Conservation (phyloP, 495 filamentous ascomycete species). For the Terfezia boudieri region DNA sequence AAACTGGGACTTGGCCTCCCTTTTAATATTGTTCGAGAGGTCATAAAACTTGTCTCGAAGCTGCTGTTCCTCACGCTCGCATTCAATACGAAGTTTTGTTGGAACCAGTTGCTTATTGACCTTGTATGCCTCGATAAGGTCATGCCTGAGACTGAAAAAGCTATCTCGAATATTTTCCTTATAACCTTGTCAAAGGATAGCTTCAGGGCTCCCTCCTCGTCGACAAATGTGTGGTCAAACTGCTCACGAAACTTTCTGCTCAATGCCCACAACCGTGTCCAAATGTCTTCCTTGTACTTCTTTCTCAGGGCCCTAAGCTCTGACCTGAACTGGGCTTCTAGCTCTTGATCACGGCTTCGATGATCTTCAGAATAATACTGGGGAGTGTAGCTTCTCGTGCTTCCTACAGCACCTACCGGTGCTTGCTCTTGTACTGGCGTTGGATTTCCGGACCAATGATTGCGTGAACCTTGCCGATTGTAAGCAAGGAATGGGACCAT, state of each 20-base stretch:
- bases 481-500: background rate
- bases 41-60: background rate
- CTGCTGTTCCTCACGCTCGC: background rate
- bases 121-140: background rate
- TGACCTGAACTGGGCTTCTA: background rate
- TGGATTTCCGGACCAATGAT: no score
- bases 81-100: background rate
- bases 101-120: background rate
- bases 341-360: background rate
- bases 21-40: background rate
- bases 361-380: background rate
- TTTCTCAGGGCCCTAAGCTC: background rate
- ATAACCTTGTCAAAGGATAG: background rate
- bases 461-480: background rate
- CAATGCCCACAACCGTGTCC: background rate
- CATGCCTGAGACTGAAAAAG: background rate
- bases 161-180: background rate
- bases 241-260: background rate
- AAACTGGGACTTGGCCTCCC: background rate
- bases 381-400: background rate
- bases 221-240: background rate
- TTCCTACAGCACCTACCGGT: background rate
- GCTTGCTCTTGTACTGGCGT: background rate
- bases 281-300: background rate
- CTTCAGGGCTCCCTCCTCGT: background rate